Base-by-base conservation (phyloP, 1,139 yeast genomes). In the Yamadazyma blattariae region DNA sequence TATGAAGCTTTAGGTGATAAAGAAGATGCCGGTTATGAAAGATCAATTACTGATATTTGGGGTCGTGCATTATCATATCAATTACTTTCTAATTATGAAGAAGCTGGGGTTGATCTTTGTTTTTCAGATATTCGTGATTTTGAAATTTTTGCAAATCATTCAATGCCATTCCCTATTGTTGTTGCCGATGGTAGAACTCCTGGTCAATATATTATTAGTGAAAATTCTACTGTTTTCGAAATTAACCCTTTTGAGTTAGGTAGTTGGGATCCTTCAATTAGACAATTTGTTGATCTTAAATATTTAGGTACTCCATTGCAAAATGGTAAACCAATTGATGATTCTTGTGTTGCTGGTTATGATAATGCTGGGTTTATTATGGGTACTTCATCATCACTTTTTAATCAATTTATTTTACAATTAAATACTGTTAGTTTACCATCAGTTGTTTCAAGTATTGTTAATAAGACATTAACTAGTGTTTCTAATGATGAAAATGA, bases 11-110 rank as follows among this genome's bases (percentile, higher is more conserved):
- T 84, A 21, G 66, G 73, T 19, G 79, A 51, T 29, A 89, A 90
- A 59, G 61, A 66, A 39, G 68, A 78, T 27, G 95, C 95, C 1
- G 96, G 96, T 2, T 90, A 73, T 59, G 80, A 82, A 35, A 65
- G 80, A 23, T 77, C 90, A 5, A 50, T 90, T 37, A 88, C 96
- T n/a, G 97, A 89, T 63, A 75, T 85, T 42, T 90, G 97, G 97
- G 95, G 94, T n/a, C 70, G 95, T 52, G 82, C 88, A 1, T 66
- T 89, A 35, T 76, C 94, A 1, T 76, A 82, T 51, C 95, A 87
- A 59, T 82, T 83, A 55, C 79, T 89, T 54, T 67, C 82, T 39
- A 66, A 67, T 37, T 64, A 67, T 33, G 56, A 71, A 25, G 73
- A 77, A 44, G 77, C 75, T 37, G 87, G 85, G 37, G 80, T 75